These are phyloP conservation scores for Powellomyces hirtus DNA, from an alignment of 192 early-diverging fungal genomes.

Conservation along the genomic window DNA sequence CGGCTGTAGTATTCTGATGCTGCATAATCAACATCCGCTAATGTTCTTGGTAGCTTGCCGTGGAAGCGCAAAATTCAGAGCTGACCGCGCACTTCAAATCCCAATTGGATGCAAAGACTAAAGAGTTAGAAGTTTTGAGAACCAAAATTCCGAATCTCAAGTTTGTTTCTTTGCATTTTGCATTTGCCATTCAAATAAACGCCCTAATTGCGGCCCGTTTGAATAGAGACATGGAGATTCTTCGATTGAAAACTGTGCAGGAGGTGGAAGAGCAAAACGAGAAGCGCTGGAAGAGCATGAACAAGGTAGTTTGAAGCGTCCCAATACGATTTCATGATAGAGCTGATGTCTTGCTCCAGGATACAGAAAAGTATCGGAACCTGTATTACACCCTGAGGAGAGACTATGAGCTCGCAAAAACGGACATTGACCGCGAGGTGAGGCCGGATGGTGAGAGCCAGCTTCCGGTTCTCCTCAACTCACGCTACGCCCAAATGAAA, in stretches of 20 bases:
- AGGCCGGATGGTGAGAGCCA: too few relatives aligned
- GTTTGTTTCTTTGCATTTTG: constrained; percentile 18
- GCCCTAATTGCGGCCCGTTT: background rate
- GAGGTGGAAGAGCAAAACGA: constrained; percentile 30
- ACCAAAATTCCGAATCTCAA: constrained; percentile 24
- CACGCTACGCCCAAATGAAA: too few relatives aligned
- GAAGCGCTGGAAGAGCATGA: constrained; percentile 19
- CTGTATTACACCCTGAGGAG: constrained; percentile 33
- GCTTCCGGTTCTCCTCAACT: background rate
- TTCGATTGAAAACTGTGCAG: constrained; percentile 25
- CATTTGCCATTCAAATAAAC: background rate
- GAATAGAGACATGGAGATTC: constrained; percentile 34
- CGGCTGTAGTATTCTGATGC: too few relatives aligned
- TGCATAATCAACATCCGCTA: too few relatives aligned
- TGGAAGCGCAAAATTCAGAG: constrained; percentile 28
- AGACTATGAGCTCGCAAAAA: constrained; percentile 31
- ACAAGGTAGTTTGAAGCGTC: too few relatives aligned
- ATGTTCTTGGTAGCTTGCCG: constrained; percentile 20
- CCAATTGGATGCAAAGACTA: constrained; percentile 26
- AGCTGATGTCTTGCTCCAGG: too few relatives aligned
- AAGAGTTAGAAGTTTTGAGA: constrained; percentile 27
- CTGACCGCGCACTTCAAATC: constrained; percentile 21
- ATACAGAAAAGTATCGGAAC: constrained; percentile 33
- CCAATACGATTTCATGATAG: too few relatives aligned
- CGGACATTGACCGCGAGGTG: constrained; percentile 32